Percentiles rank a stretch among this genome's conserved stretches.
phyloP scores from a whole-genome alignment of 2,329 filamentous ascomycete genomes.

The Colletotrichum australisinense region DNA sequence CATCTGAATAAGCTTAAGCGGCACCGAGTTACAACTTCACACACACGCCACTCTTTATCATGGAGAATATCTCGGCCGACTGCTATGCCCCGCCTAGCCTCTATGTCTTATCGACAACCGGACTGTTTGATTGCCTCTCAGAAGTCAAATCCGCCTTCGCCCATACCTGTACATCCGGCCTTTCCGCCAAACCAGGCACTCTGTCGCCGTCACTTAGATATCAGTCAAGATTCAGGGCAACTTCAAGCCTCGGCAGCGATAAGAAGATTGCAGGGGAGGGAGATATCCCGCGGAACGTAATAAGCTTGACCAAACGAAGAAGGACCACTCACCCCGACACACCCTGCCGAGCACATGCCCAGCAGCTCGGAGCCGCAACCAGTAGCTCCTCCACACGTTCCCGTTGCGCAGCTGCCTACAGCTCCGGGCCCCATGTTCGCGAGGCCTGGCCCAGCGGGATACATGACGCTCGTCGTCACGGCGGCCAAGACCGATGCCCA shows the following conservation, averaged over 20 bases:
- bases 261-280: not conserved
- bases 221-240: not conserved
- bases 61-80: not conserved
- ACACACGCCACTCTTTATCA: not conserved
- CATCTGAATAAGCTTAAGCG: conserved; percentile 33
- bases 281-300: conserved; percentile 9
- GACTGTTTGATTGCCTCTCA: not conserved
- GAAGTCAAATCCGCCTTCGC: not conserved
- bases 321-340: conserved; percentile 31
- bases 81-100: not conserved
- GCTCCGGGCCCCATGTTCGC: conserved; percentile 20
- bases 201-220: not conserved
- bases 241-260: not conserved
- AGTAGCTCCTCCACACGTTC: conserved; percentile 30
- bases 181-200: conserved; percentile 29
- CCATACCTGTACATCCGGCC: conserved; percentile 25
- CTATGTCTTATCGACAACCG: not conserved
- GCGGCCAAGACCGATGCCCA: conserved; percentile 26
- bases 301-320: not conserved
- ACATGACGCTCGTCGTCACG: conserved; percentile 30
- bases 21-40: conserved; percentile 10
- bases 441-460: conserved; percentile 31
- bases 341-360: conserved; percentile 30
- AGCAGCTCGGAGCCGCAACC: conserved; percentile 31
- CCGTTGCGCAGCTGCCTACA: conserved; percentile 31